These are phyloP conservation scores for Miscanthus lutarioriparius DNA, from an alignment of 176 grass and related monocot genomes.

Conservation along the genomic window DNA sequence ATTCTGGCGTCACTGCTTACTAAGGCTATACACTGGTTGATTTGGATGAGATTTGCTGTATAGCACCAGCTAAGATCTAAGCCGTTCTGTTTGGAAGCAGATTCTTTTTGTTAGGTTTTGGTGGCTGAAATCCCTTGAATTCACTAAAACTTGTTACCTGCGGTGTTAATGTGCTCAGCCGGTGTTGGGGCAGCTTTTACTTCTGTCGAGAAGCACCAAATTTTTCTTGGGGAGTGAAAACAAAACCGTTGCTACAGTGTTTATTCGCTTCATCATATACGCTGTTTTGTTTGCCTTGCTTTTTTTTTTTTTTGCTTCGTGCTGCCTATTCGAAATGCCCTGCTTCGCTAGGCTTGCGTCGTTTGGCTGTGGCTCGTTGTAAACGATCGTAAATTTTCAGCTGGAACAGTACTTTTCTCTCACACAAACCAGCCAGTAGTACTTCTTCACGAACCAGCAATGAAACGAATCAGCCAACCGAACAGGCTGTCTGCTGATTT, in stretches of 20 bases:
- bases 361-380: too few relatives aligned
- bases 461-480: too few relatives aligned
- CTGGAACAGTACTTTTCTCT: too few relatives aligned
- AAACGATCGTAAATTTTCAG: too few relatives aligned
- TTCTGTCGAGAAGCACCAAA: constrained; percentile 30
- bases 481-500: too few relatives aligned
- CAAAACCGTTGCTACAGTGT: constrained; percentile 27
- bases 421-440: too few relatives aligned
- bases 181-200: constrained; percentile 14
- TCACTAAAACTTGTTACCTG: constrained; percentile 17
- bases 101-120: constrained; percentile 21
- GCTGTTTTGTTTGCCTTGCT: neutral
- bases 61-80: constrained; percentile 42
- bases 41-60: constrained; percentile 50
- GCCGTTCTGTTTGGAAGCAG: constrained; percentile 26
- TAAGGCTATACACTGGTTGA: constrained; percentile 20
- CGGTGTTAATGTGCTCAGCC: constrained; percentile 28
- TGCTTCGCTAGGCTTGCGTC: neutral
- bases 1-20: constrained; percentile 48
- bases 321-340: neutral
- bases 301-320: too few relatives aligned
- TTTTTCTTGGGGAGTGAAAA: constrained; percentile 27
- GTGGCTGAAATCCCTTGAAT: constrained; percentile 22
- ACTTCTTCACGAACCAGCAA: too few relatives aligned
- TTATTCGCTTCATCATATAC: neutral